A percentile compares a stretch with the other conserved stretches of the same genome.
phyloP scores from a whole-genome alignment of 805 yeast genomes.

The Wickerhamomyces sydowiorum region DNA sequence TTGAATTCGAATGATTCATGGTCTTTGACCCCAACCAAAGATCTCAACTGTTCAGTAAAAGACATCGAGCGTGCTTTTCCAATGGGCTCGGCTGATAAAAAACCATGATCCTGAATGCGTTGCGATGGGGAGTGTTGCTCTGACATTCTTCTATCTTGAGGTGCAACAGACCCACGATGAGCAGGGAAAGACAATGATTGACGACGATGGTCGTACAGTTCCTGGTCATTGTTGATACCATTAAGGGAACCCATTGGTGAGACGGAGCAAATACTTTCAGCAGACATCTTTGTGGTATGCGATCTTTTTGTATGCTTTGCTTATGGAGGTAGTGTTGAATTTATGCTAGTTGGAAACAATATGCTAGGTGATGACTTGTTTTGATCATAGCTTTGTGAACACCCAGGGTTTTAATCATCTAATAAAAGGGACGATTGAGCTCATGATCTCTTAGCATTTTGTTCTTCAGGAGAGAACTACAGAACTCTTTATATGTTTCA shows the following conservation, averaged over 20 bases:
- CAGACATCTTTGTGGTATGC: too few relatives aligned
- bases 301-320: too few relatives aligned
- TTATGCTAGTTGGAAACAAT: too few relatives aligned
- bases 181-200: slow-evolving; percentile 37
- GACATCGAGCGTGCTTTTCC: slow-evolving; percentile 28
- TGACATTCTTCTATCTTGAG: slow-evolving; percentile 9
- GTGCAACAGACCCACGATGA: slow-evolving; percentile 21
- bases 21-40: slow-evolving; percentile 30
- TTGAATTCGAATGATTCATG: slow-evolving; percentile 14
- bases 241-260: slow-evolving; percentile 22
- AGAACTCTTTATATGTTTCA: too few relatives aligned
- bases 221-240: slow-evolving; percentile 35
- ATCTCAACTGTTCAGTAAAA: slow-evolving; percentile 37
- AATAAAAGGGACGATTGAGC: too few relatives aligned
- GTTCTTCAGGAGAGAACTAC: too few relatives aligned
- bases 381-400: too few relatives aligned
- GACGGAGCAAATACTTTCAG: slow-evolving; percentile 19
- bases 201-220: slow-evolving; percentile 42
- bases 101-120: background rate
- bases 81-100: background rate
- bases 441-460: too few relatives aligned
- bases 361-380: too few relatives aligned
- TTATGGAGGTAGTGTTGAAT: too few relatives aligned
- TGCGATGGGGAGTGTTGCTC: slow-evolving; percentile 13
- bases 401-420: too few relatives aligned